phyloP scores from a whole-genome alignment of 768 basidiomycete genomes.

The Tylopilus sp. region DNA sequence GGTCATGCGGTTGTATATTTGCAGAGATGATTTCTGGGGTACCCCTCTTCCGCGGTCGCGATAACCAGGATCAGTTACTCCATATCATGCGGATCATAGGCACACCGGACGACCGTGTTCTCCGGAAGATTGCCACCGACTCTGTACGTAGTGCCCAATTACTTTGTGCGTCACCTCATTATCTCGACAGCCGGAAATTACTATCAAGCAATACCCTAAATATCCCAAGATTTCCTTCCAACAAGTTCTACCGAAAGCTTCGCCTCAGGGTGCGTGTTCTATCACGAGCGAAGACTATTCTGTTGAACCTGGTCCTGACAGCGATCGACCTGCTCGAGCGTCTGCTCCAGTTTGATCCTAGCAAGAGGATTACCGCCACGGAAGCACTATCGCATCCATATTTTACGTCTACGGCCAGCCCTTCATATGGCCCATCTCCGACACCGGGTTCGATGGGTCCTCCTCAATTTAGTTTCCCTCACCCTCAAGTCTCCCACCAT shows the following conservation, averaged over 20 bases:
- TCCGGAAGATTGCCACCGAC: constrained; percentile 86
- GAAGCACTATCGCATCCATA: constrained; percentile 93
- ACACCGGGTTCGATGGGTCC: constrained; percentile 61
- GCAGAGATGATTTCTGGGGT: constrained; percentile 99
- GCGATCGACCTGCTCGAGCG: constrained; percentile 94
- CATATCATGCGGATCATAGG: constrained; percentile 98
- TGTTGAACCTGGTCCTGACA: constrained; percentile 17
- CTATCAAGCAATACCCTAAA: constrained; percentile 79
- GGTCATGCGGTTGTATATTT: constrained; percentile 99
- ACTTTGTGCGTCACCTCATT: constrained; percentile 4
- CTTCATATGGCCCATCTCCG: constrained; percentile 31
- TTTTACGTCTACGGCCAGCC: constrained; percentile 56
- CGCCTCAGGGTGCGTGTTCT: constrained; percentile 61
- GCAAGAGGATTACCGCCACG: constrained; percentile 84
- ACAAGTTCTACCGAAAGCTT: constrained; percentile 82
- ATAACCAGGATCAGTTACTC: constrained; percentile 96
- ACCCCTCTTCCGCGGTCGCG: constrained; percentile 93
- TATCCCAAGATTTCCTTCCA: constrained; percentile 82
- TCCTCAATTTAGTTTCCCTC: constrained; percentile 65
- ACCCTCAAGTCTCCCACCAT: constrained; percentile 49
- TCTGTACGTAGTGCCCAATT: constrained; percentile 52
- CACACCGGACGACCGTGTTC: constrained; percentile 84
- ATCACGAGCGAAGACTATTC: background rate
- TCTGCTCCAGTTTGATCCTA: constrained; percentile 93
- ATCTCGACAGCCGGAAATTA: constrained; percentile 67